phyloP scores from a whole-genome alignment of 192 early-diverging fungal species.

The Pilaira anomala region DNA sequence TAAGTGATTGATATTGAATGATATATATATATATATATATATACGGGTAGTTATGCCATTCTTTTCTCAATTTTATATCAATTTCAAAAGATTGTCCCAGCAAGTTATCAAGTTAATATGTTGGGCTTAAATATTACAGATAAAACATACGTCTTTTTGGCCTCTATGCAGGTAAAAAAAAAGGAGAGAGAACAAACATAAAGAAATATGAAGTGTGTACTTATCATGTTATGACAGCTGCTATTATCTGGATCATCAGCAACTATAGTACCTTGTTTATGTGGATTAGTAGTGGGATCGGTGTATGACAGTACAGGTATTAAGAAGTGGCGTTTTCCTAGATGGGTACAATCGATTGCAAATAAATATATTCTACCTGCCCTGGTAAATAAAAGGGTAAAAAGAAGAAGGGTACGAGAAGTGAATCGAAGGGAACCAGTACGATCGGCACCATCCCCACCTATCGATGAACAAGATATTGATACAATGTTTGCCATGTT shows the following conservation, averaged over 20 bases:
- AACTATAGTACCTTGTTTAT: constrained; percentile 39
- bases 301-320: constrained; percentile 44
- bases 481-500: constrained; percentile 53
- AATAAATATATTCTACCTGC: constrained; percentile 41
- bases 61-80: constrained; percentile 55
- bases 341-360: constrained; percentile 34
- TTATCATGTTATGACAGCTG: too few species aligned
- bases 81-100: constrained; percentile 46
- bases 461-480: constrained; percentile 39
- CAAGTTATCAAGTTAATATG: constrained; percentile 39
- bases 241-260: constrained; percentile 34
- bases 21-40: constrained; percentile 5
- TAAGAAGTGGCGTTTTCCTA: constrained; percentile 51
- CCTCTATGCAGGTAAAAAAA: constrained; percentile 40
- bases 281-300: constrained; percentile 43
- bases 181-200: neutral
- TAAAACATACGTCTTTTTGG: constrained; percentile 45
- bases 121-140: constrained; percentile 43
- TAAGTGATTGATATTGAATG: neutral
- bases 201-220: too few species aligned
- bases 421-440: neutral
- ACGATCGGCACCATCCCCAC: neutral
- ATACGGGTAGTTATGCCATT: constrained; percentile 38
- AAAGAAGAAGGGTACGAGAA: neutral
- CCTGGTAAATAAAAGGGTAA: constrained; percentile 33